Evolutionary conservation across 768 basidiomycete species (phyloP).

Genomic region (Russula sp.): DNA sequence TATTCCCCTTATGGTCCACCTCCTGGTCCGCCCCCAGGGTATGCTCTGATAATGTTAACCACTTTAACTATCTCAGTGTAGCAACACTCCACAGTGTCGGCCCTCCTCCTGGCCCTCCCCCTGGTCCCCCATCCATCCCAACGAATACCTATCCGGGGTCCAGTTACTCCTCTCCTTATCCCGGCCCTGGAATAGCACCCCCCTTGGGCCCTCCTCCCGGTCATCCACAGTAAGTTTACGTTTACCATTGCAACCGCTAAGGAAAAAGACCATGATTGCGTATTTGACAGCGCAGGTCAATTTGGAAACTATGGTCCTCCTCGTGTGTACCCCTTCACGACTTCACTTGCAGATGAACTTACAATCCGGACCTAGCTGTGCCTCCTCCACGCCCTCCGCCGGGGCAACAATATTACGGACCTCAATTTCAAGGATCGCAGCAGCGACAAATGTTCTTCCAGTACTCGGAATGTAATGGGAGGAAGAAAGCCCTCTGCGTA

Average conservation of each 20-base stretch:
- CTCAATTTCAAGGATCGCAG: constrained; percentile 34
- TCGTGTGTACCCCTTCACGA: constrained; percentile 20
- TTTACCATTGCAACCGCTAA: background rate
- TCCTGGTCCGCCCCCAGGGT: constrained; percentile 22
- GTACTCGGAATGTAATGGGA: constrained; percentile 51
- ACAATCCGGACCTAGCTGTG: constrained; percentile 25
- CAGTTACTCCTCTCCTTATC: constrained; percentile 11
- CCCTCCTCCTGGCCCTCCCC: background rate
- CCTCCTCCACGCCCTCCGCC: constrained; percentile 31
- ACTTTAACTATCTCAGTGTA: background rate
- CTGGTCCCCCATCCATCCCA: constrained; percentile 18
- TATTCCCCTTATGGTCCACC: constrained; percentile 27
- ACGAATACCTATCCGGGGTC: constrained; percentile 21
- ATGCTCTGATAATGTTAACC: constrained; percentile 13
- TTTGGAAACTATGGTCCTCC: constrained; percentile 26
- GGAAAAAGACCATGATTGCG: background rate
- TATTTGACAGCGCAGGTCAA: constrained; percentile 1
- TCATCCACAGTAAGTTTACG: constrained; percentile 18
- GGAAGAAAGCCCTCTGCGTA: constrained; percentile 49
- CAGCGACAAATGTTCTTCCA: constrained; percentile 43
- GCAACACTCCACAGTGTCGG: constrained; percentile 1
- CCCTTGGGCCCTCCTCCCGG: constrained; percentile 21
- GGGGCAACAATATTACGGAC: constrained; percentile 41
- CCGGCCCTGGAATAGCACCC: background rate
- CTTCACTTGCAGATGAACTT: background rate